These are phyloP conservation scores for Crepidotus variabilis DNA, from an alignment of 768 basidiomycete species.

Conservation along the genomic window DNA sequence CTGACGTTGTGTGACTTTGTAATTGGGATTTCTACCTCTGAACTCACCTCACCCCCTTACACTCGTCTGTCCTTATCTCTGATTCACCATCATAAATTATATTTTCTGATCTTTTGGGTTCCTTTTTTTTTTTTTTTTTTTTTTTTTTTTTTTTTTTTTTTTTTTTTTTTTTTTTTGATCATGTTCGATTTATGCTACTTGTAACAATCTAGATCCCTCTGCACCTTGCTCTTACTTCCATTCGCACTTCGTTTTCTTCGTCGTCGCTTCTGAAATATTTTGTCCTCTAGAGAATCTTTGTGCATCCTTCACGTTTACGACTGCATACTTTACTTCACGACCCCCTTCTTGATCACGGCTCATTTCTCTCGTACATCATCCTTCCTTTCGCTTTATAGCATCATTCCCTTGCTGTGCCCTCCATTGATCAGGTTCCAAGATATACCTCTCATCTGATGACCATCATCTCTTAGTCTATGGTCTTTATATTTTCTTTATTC, in stretches of 20 bases:
- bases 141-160: background rate
- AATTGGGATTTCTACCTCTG: background rate
- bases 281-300: background rate
- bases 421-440: too few relatives aligned
- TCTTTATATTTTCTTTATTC: too few relatives aligned
- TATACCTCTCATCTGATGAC: too few relatives aligned
- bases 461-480: too few relatives aligned
- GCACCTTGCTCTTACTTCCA: background rate
- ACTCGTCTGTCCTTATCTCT: too few relatives aligned
- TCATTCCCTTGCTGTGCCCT: conserved; percentile 19
- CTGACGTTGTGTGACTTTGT: background rate
- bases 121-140: background rate
- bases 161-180: background rate
- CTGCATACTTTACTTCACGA: background rate
- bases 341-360: background rate
- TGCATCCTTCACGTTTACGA: background rate
- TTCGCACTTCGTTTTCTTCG: background rate
- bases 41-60: too few relatives aligned
- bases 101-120: too few relatives aligned
- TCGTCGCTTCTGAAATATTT: background rate
- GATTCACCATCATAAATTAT: too few relatives aligned
- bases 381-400: conserved; percentile 4
- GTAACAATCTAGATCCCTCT: background rate
- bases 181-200: background rate
- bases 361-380: background rate